Conservation (phyloP, 495 filamentous ascomycete species). For the Achaetomiella virescens region DNA sequence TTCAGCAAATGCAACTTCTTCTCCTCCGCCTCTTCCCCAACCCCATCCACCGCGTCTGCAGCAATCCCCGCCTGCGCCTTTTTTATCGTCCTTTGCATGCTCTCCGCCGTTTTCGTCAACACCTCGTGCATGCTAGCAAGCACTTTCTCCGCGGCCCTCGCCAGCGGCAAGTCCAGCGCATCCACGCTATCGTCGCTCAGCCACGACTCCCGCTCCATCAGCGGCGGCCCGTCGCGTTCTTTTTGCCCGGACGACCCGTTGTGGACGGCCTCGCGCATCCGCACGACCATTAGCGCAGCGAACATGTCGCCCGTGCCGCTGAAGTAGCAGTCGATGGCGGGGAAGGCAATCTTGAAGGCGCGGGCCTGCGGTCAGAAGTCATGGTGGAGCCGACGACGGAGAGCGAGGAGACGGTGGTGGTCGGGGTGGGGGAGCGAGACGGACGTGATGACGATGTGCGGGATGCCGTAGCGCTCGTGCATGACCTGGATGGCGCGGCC, state of each 20-base stretch:
- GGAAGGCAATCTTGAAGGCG: slow-evolving; percentile 76
- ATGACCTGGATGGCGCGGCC: slow-evolving; percentile 66
- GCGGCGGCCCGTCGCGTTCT: slow-evolving; percentile 27
- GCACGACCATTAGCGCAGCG: slow-evolving; percentile 78
- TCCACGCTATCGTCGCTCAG: slow-evolving; percentile 60
- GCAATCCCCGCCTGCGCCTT: slow-evolving; percentile 25
- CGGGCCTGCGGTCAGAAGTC: slow-evolving; percentile 57
- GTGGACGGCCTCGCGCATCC: slow-evolving; percentile 77
- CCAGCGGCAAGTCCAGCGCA: slow-evolving; percentile 68
- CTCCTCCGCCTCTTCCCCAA: slow-evolving; percentile 38
- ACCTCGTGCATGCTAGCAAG: slow-evolving; percentile 90
- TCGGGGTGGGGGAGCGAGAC: slow-evolving; percentile 45
- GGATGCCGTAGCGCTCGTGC: slow-evolving; percentile 69
- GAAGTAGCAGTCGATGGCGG: slow-evolving; percentile 85
- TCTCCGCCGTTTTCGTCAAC: slow-evolving; percentile 66
- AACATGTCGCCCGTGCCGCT: slow-evolving; percentile 98
- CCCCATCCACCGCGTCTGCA: slow-evolving; percentile 32
- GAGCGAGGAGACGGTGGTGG: slow-evolving; percentile 47
- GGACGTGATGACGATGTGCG: slow-evolving; percentile 91
- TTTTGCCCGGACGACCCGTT: slow-evolving; percentile 6
- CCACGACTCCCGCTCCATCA: slow-evolving; percentile 56
- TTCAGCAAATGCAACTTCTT: slow-evolving; percentile 59
- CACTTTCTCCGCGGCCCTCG: slow-evolving; percentile 76
- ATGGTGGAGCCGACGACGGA: slow-evolving; percentile 74
- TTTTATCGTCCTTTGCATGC: slow-evolving; percentile 41